Percentiles rank a stretch among this genome's conserved stretches.
Evolutionary conservation across 2,329 filamentous ascomycete genomes (phyloP).

Genomic region (Aspergillaceae sp.): DNA sequence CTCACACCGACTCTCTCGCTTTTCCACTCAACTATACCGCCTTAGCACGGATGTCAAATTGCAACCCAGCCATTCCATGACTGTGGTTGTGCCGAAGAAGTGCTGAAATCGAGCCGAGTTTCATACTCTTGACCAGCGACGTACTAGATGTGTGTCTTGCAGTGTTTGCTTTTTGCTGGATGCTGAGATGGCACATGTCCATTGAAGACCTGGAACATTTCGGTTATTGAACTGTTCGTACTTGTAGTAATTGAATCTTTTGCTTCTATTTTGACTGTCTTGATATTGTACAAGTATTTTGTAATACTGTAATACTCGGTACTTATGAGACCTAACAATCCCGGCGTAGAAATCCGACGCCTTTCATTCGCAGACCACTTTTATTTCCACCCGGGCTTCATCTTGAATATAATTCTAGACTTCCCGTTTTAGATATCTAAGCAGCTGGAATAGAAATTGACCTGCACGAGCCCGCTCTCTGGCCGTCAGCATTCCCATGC

Average conservation of each 20-base stretch:
- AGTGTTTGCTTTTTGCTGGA: conserved; percentile 11
- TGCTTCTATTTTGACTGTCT: no score
- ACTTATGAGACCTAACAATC: no score
- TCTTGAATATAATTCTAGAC: no score
- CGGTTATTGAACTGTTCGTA: neutral
- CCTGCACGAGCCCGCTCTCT: no score
- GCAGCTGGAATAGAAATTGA: no score
- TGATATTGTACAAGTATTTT: no score
- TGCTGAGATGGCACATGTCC: conserved; percentile 33
- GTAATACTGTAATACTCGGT: no score
- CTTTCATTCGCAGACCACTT: no score
- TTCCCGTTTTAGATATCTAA: no score
- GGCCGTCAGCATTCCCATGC: no score
- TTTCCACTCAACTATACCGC: conserved; percentile 1
- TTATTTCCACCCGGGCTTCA: no score
- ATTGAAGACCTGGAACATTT: conserved; percentile 38
- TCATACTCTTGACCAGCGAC: conserved; percentile 23
- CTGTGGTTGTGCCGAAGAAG: conserved; percentile 98
- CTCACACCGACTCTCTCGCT: neutral
- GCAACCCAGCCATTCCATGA: conserved; percentile 73
- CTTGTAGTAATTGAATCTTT: neutral
- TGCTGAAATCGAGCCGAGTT: conserved; percentile 63
- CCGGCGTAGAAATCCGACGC: no score
- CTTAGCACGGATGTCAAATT: conserved; percentile 99
- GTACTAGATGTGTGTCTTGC: conserved; percentile 38